These are phyloP conservation scores for Babesia ovata DNA, from an alignment of 169 alveolate species.

Conservation along the genomic window DNA sequence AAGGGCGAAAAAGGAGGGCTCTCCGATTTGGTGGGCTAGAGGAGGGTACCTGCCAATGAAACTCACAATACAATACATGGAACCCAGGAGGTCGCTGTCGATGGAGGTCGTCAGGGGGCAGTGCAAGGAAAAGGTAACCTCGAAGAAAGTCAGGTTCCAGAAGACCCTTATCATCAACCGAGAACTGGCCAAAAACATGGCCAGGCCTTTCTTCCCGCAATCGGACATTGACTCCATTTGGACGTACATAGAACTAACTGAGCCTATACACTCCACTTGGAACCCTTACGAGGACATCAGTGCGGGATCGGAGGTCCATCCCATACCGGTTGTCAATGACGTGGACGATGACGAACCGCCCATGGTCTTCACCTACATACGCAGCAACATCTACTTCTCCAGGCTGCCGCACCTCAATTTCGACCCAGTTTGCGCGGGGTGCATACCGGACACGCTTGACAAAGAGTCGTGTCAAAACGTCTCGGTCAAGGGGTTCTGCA, in stretches of 20 bases:
- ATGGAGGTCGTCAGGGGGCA: slow-evolving; percentile 18
- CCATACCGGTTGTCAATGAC: slow-evolving; percentile 76
- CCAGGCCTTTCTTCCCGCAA: slow-evolving; percentile 75
- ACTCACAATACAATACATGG: slow-evolving; percentile 25
- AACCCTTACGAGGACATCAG: slow-evolving; percentile 79
- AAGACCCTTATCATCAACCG: slow-evolving; percentile 58
- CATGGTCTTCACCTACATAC: slow-evolving; percentile 75
- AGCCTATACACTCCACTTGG: slow-evolving; percentile 74
- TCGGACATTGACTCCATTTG: slow-evolving; percentile 71
- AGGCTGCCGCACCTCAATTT: slow-evolving; percentile 71
- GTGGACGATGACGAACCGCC: slow-evolving; percentile 78
- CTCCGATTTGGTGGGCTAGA: slow-evolving; percentile 56
- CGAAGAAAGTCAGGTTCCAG: slow-evolving; percentile 7
- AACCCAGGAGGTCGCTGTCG: slow-evolving; percentile 8
- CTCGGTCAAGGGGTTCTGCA: slow-evolving; percentile 72
- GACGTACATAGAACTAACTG: slow-evolving; percentile 71
- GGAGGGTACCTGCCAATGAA: slow-evolving; percentile 57
- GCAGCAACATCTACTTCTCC: slow-evolving; percentile 69
- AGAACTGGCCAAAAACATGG: slow-evolving; percentile 75
- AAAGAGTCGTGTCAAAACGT: slow-evolving; percentile 48
- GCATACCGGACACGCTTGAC: slow-evolving; percentile 66
- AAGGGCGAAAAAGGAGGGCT: slow-evolving; percentile 2
- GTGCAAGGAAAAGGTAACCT: slow-evolving; percentile 6
- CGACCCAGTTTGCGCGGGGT: slow-evolving; percentile 74
- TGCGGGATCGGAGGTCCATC: slow-evolving; percentile 76